phyloP scores from a whole-genome alignment of 2,329 filamentous ascomycete genomes.

The Penicillium crustosum region DNA sequence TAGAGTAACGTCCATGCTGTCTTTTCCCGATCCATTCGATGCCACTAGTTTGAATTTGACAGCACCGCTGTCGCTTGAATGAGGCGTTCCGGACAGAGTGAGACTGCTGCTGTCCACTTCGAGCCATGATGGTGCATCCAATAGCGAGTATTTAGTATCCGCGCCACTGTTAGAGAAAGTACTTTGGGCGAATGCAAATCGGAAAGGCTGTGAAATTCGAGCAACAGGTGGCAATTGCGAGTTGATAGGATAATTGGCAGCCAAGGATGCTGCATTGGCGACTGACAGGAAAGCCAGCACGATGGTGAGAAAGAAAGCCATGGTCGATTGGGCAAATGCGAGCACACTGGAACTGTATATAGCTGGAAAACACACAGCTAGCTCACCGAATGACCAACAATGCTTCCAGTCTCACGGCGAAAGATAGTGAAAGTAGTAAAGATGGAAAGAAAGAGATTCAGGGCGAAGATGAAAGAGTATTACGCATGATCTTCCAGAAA shows the following conservation, averaged over 20 bases:
- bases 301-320: constrained; percentile 29
- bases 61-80: constrained; percentile 56
- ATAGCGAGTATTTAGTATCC: constrained; percentile 65
- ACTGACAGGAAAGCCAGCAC: constrained; percentile 29
- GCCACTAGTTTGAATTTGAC: constrained; percentile 67
- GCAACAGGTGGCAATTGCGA: constrained; percentile 80
- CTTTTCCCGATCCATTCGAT: constrained; percentile 63
- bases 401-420: constrained; percentile 1
- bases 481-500: constrained; percentile 21
- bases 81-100: constrained; percentile 70
- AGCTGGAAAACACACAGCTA: constrained; percentile 16
- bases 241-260: constrained; percentile 70
- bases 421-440: constrained; percentile 10
- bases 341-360: constrained; percentile 15
- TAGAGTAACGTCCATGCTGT: constrained; percentile 65
- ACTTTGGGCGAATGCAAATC: constrained; percentile 48
- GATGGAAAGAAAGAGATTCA: constrained; percentile 16
- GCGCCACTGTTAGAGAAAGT: constrained; percentile 66
- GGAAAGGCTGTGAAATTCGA: constrained; percentile 58
- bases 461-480: constrained; percentile 21
- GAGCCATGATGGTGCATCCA: constrained; percentile 69
- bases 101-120: constrained; percentile 65
- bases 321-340: constrained; percentile 24
- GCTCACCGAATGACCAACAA: constrained; percentile 13
- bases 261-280: constrained; percentile 37